These are phyloP conservation scores for Apiospora aurea DNA, from an alignment of 2,329 filamentous ascomycete species.

Conservation along the genomic window DNA sequence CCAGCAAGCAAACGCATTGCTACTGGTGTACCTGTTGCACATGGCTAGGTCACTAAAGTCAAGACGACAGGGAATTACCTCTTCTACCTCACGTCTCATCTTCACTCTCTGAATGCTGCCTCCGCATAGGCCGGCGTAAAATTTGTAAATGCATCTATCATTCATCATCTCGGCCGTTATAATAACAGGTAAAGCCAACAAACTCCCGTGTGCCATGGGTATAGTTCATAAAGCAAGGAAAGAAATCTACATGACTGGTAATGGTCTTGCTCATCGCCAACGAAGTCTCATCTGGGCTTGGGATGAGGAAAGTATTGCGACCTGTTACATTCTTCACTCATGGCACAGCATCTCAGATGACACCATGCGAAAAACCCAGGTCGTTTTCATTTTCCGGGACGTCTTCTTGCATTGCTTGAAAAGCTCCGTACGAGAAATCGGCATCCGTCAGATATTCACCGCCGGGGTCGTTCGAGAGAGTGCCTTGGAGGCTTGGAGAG, in stretches of 20 bases:
- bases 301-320: too few relatives aligned
- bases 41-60: neutral
- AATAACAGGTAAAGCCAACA: neutral
- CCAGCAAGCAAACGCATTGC: neutral
- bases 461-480: neutral
- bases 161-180: neutral
- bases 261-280: neutral
- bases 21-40: neutral
- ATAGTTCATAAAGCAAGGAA: conserved; percentile 1
- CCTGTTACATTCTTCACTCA: neutral
- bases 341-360: neutral
- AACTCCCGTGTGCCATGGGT: neutral
- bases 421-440: conserved; percentile 6
- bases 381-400: neutral
- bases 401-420: neutral
- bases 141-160: neutral
- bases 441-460: neutral
- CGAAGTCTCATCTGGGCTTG: neutral
- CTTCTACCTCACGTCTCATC: neutral
- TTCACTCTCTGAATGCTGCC: too few relatives aligned
- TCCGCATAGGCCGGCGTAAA: neutral
- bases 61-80: neutral
- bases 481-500: neutral
- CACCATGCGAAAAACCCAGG: neutral
- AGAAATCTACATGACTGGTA: neutral